Evolutionary conservation across 768 basidiomycete genomes (phyloP).

Genomic region (Tricholoma flavovirens): DNA sequence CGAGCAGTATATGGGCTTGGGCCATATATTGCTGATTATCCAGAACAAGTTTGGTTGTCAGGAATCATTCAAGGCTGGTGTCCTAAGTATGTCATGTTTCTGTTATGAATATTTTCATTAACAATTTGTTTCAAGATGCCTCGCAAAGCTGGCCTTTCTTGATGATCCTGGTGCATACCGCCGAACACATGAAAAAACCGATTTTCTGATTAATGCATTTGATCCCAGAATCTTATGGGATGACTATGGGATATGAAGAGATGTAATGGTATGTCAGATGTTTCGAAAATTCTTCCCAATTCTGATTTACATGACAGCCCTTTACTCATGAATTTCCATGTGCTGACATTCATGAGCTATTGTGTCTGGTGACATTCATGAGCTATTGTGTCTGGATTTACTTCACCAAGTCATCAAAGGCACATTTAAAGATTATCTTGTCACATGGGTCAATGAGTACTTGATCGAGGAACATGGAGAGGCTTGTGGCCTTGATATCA

Average conservation of each 20-base stretch:
- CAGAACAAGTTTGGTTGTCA: constrained; percentile 19
- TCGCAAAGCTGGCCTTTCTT: constrained; percentile 9
- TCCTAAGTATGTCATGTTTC: constrained; percentile 14
- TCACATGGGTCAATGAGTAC: constrained; percentile 24
- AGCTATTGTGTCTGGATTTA: constrained; percentile 23
- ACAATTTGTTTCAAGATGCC: constrained; percentile 7
- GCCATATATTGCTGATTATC: constrained; percentile 26
- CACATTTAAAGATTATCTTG: constrained; percentile 26
- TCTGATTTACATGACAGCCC: constrained; percentile 13
- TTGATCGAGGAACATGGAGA: constrained; percentile 11
- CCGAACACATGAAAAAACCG: constrained; percentile 13
- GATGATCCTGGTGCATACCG: constrained; percentile 10
- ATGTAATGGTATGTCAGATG: background rate
- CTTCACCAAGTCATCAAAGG: constrained; percentile 30
- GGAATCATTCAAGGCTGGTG: constrained; percentile 23
- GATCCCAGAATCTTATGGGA: constrained; percentile 18
- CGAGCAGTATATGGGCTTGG: constrained; percentile 21
- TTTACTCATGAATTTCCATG: constrained; percentile 25
- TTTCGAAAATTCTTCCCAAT: background rate
- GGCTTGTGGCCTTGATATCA: constrained; percentile 13
- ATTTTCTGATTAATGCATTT: constrained; percentile 14
- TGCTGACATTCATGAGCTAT: no score
- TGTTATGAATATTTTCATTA: background rate
- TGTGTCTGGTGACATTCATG: no score
- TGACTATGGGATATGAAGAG: constrained; percentile 23